Conservation (phyloP, 169 alveolate species). For the Eimeria zaria region DNA sequence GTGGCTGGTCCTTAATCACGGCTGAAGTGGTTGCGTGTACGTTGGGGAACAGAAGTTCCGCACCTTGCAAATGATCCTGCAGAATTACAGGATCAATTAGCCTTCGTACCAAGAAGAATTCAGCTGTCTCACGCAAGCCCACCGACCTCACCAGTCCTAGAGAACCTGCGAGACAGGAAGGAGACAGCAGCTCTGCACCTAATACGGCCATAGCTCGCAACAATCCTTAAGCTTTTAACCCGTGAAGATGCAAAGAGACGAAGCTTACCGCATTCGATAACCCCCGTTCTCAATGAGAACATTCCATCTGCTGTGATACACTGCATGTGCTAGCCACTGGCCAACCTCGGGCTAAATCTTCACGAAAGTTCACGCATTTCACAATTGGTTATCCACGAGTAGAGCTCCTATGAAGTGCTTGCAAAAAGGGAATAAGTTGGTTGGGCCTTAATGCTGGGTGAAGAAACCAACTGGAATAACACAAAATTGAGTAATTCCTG, state of each 20-base stretch:
- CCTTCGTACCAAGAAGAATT: background rate
- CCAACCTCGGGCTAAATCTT: too few relatives aligned
- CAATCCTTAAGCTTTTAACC: too few relatives aligned
- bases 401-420: background rate
- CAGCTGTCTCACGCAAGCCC: background rate
- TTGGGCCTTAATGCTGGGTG: background rate
- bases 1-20: background rate
- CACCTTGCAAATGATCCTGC: background rate
- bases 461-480: background rate
- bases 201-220: too few relatives aligned
- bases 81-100: background rate
- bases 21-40: too few relatives aligned
- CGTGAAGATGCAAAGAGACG: background rate
- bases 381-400: background rate
- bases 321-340: background rate
- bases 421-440: background rate
- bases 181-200: too few relatives aligned
- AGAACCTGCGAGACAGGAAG: too few relatives aligned
- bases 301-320: background rate
- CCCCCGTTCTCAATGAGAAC: background rate
- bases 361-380: background rate
- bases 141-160: background rate
- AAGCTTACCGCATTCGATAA: background rate
- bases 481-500: background rate
- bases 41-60: background rate